phyloP scores from a whole-genome alignment of 1,284 basidiomycete species.

The Ganoderma resinaceum region DNA sequence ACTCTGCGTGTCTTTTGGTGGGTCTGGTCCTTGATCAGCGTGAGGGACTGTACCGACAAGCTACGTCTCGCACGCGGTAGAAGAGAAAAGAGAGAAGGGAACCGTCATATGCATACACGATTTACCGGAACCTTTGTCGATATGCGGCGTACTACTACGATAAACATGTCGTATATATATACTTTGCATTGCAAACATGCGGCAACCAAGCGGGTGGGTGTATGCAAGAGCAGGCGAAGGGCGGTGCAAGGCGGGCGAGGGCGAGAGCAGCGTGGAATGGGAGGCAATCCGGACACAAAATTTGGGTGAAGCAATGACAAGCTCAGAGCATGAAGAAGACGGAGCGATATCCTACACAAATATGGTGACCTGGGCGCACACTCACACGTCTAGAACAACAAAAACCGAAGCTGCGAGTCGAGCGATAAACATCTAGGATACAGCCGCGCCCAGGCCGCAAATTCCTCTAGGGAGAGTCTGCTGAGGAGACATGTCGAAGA shows the following conservation, averaged over 20 bases:
- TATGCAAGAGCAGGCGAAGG: background rate
- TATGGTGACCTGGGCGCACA: background rate
- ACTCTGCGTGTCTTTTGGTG: no score
- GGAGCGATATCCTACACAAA: background rate
- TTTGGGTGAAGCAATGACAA: background rate
- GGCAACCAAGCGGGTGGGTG: background rate
- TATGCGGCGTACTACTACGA: background rate
- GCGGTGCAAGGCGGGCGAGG: background rate
- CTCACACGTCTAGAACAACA: background rate
- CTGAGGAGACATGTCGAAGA: conserved; percentile 17
- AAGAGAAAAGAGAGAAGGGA: background rate
- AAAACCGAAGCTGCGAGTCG: background rate
- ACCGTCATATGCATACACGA: conserved; percentile 1
- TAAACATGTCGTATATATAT: conserved; percentile 1
- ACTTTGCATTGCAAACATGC: background rate
- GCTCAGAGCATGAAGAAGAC: background rate
- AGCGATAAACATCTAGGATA: conserved; percentile 4
- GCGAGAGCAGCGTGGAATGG: background rate
- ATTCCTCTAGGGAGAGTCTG: conserved; percentile 28
- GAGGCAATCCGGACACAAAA: background rate
- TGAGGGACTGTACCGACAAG: no score
- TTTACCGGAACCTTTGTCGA: background rate
- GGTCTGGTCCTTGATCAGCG: no score
- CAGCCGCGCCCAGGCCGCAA: conserved; percentile 7
- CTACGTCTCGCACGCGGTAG: no score